A percentile compares a stretch with the other conserved stretches of the same genome.
Evolutionary conservation across 2,329 filamentous ascomycete species (phyloP).

Genomic region (Colletotrichum tabaci): DNA sequence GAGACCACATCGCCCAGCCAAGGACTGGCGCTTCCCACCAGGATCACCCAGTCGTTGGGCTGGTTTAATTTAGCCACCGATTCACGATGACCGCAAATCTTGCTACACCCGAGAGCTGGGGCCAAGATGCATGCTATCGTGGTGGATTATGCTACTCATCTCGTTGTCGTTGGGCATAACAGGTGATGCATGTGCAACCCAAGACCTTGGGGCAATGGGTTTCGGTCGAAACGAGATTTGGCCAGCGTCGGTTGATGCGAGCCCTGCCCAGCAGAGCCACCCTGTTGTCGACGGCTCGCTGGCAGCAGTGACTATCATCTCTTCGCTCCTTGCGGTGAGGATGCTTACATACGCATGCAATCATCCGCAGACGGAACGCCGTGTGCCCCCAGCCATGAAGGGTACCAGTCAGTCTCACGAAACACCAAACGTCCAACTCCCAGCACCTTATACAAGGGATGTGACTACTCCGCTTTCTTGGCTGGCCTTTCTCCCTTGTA

Average conservation of each 20-base stretch:
- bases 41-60: constrained; percentile 1
- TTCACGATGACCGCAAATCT: constrained; percentile 1
- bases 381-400: neutral
- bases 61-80: neutral
- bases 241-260: neutral
- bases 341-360: constrained; percentile 24
- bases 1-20: constrained; percentile 8
- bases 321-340: constrained; percentile 29
- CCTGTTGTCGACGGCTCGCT: neutral
- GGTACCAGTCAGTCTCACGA: neutral
- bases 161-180: no score
- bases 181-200: no score
- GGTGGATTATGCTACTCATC: no score
- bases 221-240: no score
- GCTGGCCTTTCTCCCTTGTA: neutral
- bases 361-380: constrained; percentile 13
- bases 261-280: neutral
- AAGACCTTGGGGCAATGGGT: no score
- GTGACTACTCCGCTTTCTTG: neutral
- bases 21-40: constrained; percentile 1
- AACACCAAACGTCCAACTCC: constrained; percentile 6
- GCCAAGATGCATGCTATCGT: no score
- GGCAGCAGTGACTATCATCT: neutral
- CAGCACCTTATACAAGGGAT: neutral
- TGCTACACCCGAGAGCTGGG: neutral